Base-by-base conservation (phyloP, 441 rosid genomes). In the Flueggea neowawraea region DNA sequence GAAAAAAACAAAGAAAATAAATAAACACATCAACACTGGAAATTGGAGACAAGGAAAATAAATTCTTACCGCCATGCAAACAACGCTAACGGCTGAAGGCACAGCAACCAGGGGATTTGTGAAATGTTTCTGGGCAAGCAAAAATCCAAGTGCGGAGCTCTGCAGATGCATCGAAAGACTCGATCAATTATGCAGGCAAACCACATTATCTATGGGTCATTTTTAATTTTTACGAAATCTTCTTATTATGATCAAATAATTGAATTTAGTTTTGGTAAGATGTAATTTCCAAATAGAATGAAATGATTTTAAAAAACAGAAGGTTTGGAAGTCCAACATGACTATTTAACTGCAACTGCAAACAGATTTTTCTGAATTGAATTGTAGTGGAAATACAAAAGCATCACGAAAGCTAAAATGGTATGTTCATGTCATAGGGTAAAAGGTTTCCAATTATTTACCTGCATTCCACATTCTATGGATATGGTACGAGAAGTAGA, bases 401-500 rank as follows among this genome's bases (percentile, higher is more conserved):
- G 63, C 54, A 60, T 22, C 52, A 45, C 15, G 22, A 49, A 16
- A 3, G n/a, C 12, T 11, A 45, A 1, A 28, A 12, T 22, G 4
- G 28, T 13, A n/a, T 6, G 12, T 43, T 43, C 10, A 43, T 43
- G 45, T 6, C 45, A 43, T 11, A 43, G 12, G 45, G 45, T 6
- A 43, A 43, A 6, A 6, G 45, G 12, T 11, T 43, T 32, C 16
- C 33, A 31, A 16, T n/a, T 50, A 63, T 43, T 58, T 78, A 87
- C 98, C 89, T 94, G 98, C 98, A 90, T 94, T 64, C 98, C 98
- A 68, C 96, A 90, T 69, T 94, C 98, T 53, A 94, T 94, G 59
- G 98, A 90, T 69, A 94, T 94, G 68, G 98, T 94, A 5, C 97
- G 93, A 10, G 96, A 94, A 47, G 98, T 94, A 63, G 98, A 94